Percentiles rank a stretch among this genome's conserved stretches.
Conservation (phyloP, 2,329 filamentous ascomycete genomes). For the Exophiala bonariae region DNA sequence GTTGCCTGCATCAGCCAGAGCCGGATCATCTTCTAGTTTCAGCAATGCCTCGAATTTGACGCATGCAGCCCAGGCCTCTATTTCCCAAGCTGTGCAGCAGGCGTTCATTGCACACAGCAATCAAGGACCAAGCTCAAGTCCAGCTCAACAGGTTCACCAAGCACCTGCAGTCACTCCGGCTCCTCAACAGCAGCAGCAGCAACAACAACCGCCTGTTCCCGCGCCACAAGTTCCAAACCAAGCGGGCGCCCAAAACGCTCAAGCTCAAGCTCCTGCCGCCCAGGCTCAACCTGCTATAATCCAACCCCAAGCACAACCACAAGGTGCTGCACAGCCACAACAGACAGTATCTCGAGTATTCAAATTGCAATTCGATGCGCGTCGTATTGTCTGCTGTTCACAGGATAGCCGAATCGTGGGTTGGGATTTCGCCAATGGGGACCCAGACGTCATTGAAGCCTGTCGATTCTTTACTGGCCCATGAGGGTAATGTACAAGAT, state of each 20-base stretch:
- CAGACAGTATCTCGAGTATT: constrained; percentile 68
- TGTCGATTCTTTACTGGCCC: constrained; percentile 76
- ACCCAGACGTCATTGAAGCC: constrained; percentile 75
- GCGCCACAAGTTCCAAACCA: constrained; percentile 4
- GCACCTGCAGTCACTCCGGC: constrained; percentile 14
- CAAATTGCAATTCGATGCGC: constrained; percentile 93
- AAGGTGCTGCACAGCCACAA: constrained; percentile 16
- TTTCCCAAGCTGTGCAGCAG: constrained; percentile 14
- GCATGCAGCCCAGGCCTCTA: constrained; percentile 9
- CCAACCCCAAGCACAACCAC: constrained; percentile 25
- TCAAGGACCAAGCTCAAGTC: constrained; percentile 2
- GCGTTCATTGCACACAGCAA: constrained; percentile 1
- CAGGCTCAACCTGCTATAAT: constrained; percentile 17
- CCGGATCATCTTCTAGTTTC: background rate
- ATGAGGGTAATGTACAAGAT: constrained; percentile 4
- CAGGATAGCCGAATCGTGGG: constrained; percentile 90
- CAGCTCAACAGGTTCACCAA: constrained; percentile 4
- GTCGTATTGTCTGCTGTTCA: constrained; percentile 90
- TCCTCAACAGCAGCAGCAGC: constrained; percentile 42
- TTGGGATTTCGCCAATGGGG: constrained; percentile 94
- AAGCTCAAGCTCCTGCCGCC: constrained; percentile 19
- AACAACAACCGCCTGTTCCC: constrained; percentile 15
- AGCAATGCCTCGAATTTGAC: constrained; percentile 11
- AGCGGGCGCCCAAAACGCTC: too few species aligned
- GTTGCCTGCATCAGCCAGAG: too few species aligned